Percentiles rank a stretch among this genome's conserved stretches.
Evolutionary conservation across 805 yeast species (phyloP).

Genomic region (Candida insectalens): DNA sequence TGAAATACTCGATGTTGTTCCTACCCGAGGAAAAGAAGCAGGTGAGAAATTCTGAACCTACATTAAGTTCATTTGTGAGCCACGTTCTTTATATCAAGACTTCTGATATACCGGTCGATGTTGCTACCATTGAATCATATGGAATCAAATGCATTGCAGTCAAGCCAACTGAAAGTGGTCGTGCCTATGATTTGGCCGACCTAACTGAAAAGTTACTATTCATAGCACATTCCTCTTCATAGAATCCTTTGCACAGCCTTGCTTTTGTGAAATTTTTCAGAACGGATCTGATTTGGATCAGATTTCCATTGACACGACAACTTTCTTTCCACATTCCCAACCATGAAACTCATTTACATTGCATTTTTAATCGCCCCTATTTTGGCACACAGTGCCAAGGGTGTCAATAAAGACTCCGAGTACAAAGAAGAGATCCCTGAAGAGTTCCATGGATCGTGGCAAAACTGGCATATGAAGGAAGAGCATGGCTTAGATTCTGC

Average conservation of each 20-base stretch:
- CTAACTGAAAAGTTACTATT: slow-evolving; percentile 18
- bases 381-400: not conserved
- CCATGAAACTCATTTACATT: no score
- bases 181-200: slow-evolving; percentile 32
- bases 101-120: slow-evolving; percentile 42
- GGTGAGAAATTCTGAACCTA: slow-evolving; percentile 4
- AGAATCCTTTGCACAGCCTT: no score
- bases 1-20: slow-evolving; percentile 37
- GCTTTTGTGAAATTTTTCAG: no score
- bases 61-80: slow-evolving; percentile 36
- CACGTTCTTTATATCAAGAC: slow-evolving; percentile 49
- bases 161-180: slow-evolving; percentile 13
- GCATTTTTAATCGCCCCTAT: no score
- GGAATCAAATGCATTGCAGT: slow-evolving; percentile 42
- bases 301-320: no score
- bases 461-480: slow-evolving; percentile 81
- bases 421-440: slow-evolving; percentile 39
- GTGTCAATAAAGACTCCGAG: slow-evolving; percentile 9
- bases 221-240: no score
- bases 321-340: no score
- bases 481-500: slow-evolving; percentile 75
- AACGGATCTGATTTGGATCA: no score
- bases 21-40: slow-evolving; percentile 5
- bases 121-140: slow-evolving; percentile 24
- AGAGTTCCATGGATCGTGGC: slow-evolving; percentile 51